These are phyloP conservation scores for Trichoderma sp. DNA, from an alignment of 2,329 filamentous ascomycete species.

Conservation along the genomic window DNA sequence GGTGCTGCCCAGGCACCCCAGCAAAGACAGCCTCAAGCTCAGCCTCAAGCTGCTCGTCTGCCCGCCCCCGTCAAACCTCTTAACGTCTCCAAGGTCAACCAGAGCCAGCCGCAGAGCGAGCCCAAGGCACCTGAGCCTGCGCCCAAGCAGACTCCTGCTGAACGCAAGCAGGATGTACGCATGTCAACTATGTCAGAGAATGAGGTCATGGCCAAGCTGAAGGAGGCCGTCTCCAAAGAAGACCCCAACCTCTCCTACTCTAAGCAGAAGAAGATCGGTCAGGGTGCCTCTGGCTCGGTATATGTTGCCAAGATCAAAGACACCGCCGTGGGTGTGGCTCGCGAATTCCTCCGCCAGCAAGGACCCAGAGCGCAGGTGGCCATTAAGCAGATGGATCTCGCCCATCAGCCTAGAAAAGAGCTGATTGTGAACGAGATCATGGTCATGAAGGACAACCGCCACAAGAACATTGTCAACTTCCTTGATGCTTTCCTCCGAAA, in stretches of 20 bases:
- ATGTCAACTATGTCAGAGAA: slow-evolving; percentile 98
- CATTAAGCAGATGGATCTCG: slow-evolving; percentile 99
- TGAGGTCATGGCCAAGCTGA: slow-evolving; percentile 94
- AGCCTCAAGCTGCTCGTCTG: slow-evolving; percentile 44
- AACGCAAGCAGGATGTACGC: slow-evolving; percentile 86
- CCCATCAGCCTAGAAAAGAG: slow-evolving; percentile 95
- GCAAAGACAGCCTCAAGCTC: slow-evolving; percentile 47
- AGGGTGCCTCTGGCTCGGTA: slow-evolving; percentile 95
- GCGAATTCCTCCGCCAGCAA: slow-evolving; percentile 74
- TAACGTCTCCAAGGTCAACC: slow-evolving; percentile 68
- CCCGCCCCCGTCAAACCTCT: slow-evolving; percentile 72
- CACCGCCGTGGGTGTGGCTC: slow-evolving; percentile 79
- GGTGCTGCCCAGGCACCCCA: slow-evolving; percentile 50
- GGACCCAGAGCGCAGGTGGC: slow-evolving; percentile 85
- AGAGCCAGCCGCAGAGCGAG: slow-evolving; percentile 55
- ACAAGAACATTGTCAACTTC: slow-evolving; percentile 99
- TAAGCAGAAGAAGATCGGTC: slow-evolving; percentile 99
- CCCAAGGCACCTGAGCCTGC: slow-evolving; percentile 89
- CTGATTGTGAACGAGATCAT: slow-evolving; percentile 99
- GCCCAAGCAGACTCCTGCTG: slow-evolving; percentile 67
- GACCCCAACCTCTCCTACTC: slow-evolving; percentile 94
- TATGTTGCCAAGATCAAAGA: slow-evolving; percentile 97
- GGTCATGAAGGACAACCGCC: slow-evolving; percentile 99
- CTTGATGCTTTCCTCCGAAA: slow-evolving; percentile 95
- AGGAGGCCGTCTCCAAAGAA: slow-evolving; percentile 92